These are phyloP conservation scores for Chaetomiaceae sp. DNA, from an alignment of 2,329 filamentous ascomycete species.

Conservation along the genomic window DNA sequence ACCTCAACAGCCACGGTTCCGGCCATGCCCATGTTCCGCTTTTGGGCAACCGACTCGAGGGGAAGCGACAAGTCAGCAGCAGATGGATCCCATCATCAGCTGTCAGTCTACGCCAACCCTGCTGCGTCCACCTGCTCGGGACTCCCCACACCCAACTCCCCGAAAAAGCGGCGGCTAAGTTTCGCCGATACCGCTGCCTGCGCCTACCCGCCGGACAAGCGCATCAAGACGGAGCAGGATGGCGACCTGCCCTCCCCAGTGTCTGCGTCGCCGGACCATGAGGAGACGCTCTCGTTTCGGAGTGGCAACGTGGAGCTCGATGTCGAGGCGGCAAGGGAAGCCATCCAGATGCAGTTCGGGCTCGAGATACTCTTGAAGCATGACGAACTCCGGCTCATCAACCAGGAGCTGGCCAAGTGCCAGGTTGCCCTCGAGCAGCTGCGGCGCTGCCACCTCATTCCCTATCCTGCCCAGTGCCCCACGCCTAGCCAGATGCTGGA, in stretches of 20 bases:
- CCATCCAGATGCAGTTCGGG: slow-evolving; percentile 81
- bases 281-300: slow-evolving; percentile 17
- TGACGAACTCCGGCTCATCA: slow-evolving; percentile 86
- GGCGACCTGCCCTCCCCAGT: slow-evolving; percentile 27
- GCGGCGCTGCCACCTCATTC: slow-evolving; percentile 85
- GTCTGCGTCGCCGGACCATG: slow-evolving; percentile 21
- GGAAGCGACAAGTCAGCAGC: slow-evolving; percentile 47
- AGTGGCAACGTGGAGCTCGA: slow-evolving; percentile 26
- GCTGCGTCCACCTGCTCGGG: slow-evolving; percentile 28
- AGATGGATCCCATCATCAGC: slow-evolving; percentile 39
- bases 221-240: slow-evolving; percentile 37
- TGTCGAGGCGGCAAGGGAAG: slow-evolving; percentile 59
- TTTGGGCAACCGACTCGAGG: slow-evolving; percentile 56
- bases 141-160: slow-evolving; percentile 23
- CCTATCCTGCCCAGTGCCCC: slow-evolving; percentile 70
- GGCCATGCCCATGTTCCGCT: slow-evolving; percentile 49
- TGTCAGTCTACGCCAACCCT: slow-evolving; percentile 27
- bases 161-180: slow-evolving; percentile 39
- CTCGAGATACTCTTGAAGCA: slow-evolving; percentile 92
- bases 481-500: slow-evolving; percentile 64
- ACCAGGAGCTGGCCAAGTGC: slow-evolving; percentile 94
- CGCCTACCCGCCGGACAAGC: slow-evolving; percentile 38
- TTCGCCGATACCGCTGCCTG: slow-evolving; percentile 30
- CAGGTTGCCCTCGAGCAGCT: slow-evolving; percentile 91
- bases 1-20: background rate